A percentile compares a stretch with the other conserved stretches of the same genome.
These are phyloP conservation scores for Hanseniaspora lachancei DNA, from an alignment of 805 yeast species.

Conservation along the genomic window DNA sequence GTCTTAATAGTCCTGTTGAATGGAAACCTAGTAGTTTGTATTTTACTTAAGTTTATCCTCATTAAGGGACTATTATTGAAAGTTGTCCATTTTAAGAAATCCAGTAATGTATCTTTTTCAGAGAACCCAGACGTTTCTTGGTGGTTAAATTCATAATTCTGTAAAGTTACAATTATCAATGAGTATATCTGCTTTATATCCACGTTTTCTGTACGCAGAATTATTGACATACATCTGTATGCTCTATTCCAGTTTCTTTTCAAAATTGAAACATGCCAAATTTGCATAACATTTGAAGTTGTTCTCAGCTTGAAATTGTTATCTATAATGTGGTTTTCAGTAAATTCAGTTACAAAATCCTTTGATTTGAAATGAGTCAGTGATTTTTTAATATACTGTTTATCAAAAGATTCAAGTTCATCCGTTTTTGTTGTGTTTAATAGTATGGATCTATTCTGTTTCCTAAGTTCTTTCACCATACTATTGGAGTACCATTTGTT, in stretches of 20 bases:
- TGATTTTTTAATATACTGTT: slow-evolving; percentile 2
- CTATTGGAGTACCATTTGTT: background rate
- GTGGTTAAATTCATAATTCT: slow-evolving; percentile 11
- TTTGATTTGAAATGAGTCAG: background rate
- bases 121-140: background rate
- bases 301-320: slow-evolving; percentile 11
- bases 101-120: background rate
- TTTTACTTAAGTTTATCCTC: background rate
- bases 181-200: slow-evolving; percentile 54
- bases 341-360: slow-evolving; percentile 4
- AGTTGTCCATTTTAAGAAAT: background rate
- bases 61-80: slow-evolving; percentile 1
- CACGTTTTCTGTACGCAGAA: slow-evolving; percentile 36
- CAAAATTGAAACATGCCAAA: slow-evolving; percentile 39
- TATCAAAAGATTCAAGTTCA: slow-evolving; percentile 4
- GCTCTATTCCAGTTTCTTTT: slow-evolving; percentile 44
- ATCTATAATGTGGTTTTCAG: background rate
- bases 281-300: slow-evolving; percentile 25
- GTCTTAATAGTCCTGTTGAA: slow-evolving; percentile 7
- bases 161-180: slow-evolving; percentile 44
- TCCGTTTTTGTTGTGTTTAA: slow-evolving; percentile 3
- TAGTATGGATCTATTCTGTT: background rate
- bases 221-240: slow-evolving; percentile 37
- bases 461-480: slow-evolving; percentile 3
- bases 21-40: slow-evolving; percentile 5